A percentile compares a stretch with the other conserved stretches of the same genome.
These are phyloP conservation scores for Neovahlkampfia damariscottae DNA, from an alignment of 78 protist genomes.

Conservation along the genomic window DNA sequence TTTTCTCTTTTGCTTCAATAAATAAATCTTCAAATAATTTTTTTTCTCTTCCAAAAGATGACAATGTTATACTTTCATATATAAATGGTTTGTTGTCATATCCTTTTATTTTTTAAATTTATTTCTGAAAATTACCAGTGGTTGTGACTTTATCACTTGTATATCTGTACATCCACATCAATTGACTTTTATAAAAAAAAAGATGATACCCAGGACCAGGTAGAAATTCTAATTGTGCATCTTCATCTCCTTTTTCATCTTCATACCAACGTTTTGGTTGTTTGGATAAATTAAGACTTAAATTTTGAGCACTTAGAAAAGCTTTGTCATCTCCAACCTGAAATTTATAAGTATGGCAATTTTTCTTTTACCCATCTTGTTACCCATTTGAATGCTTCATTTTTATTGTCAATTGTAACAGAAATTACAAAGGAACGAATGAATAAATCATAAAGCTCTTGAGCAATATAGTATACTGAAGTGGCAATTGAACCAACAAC, in stretches of 20 bases:
- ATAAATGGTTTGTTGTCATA: not conserved
- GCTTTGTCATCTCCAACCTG: too few relatives aligned
- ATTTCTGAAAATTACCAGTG: too few relatives aligned
- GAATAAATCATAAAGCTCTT: not conserved
- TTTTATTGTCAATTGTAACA: not conserved
- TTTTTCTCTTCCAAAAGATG: not conserved
- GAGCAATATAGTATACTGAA: not conserved
- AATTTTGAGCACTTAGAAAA: too few relatives aligned
- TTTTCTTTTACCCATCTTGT: not conserved
- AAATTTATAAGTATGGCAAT: too few relatives aligned
- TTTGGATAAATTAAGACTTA: too few relatives aligned
- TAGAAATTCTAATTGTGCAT: not conserved
- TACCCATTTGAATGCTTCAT: not conserved
- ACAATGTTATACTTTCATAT: not conserved
- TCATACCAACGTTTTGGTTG: too few relatives aligned
- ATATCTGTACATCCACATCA: not conserved
- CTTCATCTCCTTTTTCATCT: too few relatives aligned
- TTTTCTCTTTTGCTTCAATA: not conserved
- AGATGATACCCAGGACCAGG: not conserved
- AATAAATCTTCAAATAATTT: not conserved
- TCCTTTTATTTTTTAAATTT: too few relatives aligned
- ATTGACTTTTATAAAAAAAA: not conserved
- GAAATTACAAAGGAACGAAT: not conserved
- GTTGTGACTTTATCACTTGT: not conserved
- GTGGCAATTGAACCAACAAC: not conserved